Conservation (phyloP, 345 rosid species). For the Dovyalis caffra region DNA sequence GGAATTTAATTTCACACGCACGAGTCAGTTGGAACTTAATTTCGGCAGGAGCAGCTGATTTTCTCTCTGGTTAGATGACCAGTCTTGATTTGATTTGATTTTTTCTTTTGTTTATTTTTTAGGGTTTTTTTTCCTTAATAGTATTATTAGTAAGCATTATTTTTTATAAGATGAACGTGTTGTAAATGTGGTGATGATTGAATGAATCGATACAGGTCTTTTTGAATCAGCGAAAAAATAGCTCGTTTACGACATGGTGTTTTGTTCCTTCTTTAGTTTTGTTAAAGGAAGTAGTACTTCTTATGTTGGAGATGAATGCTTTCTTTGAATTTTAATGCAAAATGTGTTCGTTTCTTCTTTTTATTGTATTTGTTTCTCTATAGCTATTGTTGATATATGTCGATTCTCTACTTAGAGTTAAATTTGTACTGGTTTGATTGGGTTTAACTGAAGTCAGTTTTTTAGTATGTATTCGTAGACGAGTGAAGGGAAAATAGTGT, state of each 20-base stretch:
- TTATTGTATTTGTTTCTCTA: not conserved
- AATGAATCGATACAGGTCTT: not conserved
- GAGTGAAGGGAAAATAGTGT: not conserved
- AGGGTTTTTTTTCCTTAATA: not conserved
- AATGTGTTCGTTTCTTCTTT: not conserved
- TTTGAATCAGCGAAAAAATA: not conserved
- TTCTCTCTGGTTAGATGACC: slow-evolving; percentile 12
- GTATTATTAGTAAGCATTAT: slow-evolving; percentile 7
- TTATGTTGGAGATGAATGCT: not conserved
- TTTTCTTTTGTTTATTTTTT: not conserved
- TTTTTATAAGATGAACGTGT: not conserved
- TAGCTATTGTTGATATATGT: not conserved
- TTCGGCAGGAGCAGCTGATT: slow-evolving; percentile 3
- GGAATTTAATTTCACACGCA: not conserved
- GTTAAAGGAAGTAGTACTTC: not conserved
- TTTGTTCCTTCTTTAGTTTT: not conserved
- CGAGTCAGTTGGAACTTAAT: not conserved
- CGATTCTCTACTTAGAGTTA: not conserved
- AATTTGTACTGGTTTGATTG: not conserved
- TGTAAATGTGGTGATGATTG: not conserved
- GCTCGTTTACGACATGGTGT: not conserved
- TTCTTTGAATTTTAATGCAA: not conserved
- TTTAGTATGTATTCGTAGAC: not conserved
- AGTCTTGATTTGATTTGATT: not conserved
- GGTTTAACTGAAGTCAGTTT: not conserved